Percentiles rank a stretch among this genome's conserved stretches.
These are phyloP conservation scores for Trichoderma sp. DNA, from an alignment of 2,329 filamentous ascomycete species.

Conservation along the genomic window DNA sequence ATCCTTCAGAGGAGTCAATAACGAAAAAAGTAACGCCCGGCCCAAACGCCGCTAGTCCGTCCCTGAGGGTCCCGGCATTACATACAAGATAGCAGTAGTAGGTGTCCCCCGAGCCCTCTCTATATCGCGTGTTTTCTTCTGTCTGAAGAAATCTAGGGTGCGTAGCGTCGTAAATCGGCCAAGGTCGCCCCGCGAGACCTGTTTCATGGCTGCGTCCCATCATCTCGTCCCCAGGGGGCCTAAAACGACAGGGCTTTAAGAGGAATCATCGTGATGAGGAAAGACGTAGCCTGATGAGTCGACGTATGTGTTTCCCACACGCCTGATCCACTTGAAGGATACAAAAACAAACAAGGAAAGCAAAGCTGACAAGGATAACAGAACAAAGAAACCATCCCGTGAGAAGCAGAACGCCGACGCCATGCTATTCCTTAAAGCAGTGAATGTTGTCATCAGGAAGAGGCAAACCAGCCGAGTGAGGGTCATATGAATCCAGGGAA, in stretches of 20 bases:
- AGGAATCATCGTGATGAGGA: background rate
- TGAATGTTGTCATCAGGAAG: constrained; percentile 2
- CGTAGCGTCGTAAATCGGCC: constrained; percentile 15
- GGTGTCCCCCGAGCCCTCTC: constrained; percentile 6
- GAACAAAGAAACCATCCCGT: background rate
- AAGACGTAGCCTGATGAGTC: background rate
- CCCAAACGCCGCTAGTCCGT: background rate
- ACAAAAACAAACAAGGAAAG: background rate
- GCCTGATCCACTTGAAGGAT: background rate
- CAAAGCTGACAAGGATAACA: background rate
- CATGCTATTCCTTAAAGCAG: constrained; percentile 24
- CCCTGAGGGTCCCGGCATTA: constrained; percentile 8
- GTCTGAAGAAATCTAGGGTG: constrained; percentile 6
- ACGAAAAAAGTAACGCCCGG: background rate
- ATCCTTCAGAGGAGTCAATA: background rate
- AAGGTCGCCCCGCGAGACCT: background rate
- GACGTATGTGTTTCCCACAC: background rate
- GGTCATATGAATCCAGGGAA: constrained; percentile 28
- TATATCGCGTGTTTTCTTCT: constrained; percentile 13
- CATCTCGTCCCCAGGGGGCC: background rate
- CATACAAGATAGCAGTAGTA: background rate
- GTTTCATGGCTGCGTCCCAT: background rate
- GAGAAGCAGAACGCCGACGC: constrained; percentile 27
- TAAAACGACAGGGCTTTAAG: background rate
- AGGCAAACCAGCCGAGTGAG: background rate